phyloP scores from a whole-genome alignment of 2,329 filamentous ascomycete genomes.

The Aspergillus spinulosporus region DNA sequence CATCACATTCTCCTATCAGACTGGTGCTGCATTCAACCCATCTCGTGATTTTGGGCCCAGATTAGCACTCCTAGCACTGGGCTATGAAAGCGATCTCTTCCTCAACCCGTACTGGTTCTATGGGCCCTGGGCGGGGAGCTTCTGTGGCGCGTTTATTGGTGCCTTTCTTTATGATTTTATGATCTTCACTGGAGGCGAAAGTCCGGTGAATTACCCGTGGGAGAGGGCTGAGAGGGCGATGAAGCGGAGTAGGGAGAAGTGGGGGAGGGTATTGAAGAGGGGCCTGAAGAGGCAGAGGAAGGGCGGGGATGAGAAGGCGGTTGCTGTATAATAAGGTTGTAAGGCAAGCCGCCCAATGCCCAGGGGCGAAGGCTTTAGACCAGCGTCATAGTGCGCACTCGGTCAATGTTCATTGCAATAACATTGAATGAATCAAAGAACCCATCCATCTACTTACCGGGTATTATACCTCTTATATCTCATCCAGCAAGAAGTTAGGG shows the following conservation, averaged over 20 bases:
- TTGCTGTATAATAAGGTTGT: too few relatives aligned
- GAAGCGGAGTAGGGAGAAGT: constrained; percentile 47
- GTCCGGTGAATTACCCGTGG: constrained; percentile 54
- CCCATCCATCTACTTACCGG: too few relatives aligned
- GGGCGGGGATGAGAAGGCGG: constrained; percentile 2
- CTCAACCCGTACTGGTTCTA: constrained; percentile 50
- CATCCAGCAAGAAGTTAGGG: too few relatives aligned
- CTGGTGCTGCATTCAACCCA: constrained; percentile 52
- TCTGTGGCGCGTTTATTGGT: constrained; percentile 44
- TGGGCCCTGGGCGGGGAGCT: constrained; percentile 44
- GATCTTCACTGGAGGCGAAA: constrained; percentile 54
- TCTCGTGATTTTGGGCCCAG: constrained; percentile 54
- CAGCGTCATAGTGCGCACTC: too few relatives aligned
- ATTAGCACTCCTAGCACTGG: constrained; percentile 47
- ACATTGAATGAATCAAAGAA: too few relatives aligned
- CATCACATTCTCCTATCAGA: constrained; percentile 49
- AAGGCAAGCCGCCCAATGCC: too few relatives aligned
- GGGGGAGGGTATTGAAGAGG: constrained; percentile 31
- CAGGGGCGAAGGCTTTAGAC: too few relatives aligned
- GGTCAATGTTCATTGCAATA: too few relatives aligned
- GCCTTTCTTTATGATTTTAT: constrained; percentile 54
- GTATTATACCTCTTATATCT: too few relatives aligned
- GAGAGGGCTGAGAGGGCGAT: constrained; percentile 43
- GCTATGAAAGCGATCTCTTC: constrained; percentile 47
- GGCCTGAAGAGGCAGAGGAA: constrained; percentile 12